Evolutionary conservation across 2,329 filamentous ascomycete genomes (phyloP), one percentile per base, ranked within the genome.

Genomic region (Chaetomiaceae sp.): DNA sequence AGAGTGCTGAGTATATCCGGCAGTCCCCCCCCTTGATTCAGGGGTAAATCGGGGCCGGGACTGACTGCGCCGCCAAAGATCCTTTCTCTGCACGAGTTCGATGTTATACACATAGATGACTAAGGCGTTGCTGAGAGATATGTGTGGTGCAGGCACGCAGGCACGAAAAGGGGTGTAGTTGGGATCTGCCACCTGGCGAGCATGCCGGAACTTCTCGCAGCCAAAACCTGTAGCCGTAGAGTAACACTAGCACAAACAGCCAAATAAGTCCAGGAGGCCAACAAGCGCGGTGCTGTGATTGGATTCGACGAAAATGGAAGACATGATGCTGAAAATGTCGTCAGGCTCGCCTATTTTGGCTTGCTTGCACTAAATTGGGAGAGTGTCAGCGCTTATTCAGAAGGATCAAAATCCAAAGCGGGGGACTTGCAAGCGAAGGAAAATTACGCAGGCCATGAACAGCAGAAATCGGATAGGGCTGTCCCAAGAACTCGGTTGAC

Each of bases 331-430:
- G 41, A 25, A 38, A 33, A 34, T 41, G 34, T 14, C 29, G 20
- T 16, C n/a, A 10, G 13, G 33, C 9, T 33, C 25, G 21, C 34
- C 36, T 51, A 51, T 51, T 51, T 46, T 46, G 36, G 27, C 34
- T 33, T 32, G 18, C 42, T n/a, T 8, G 13, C 25, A 37, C 29
- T 45, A 23, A 33, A 33, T 8, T 29, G 42, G n/a, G 42, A 46
- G 25, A 33, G 43, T 32, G 48, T 49, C 55, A 47, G 51, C 51
- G 55, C 55, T 57, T 57, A 57, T 52, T 45, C 51, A 49, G 44
- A 32, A 40, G 40, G 42, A 51, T n/a, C 29, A 20, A 16, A 44
- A 48, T 23, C 4, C 37, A 48, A 48, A 48, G 53, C 52, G 48
- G 53, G 11, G 10, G 34, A 33, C 45, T 38, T 16, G 48, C 33